Percentiles rank a stretch among this genome's conserved stretches.
phyloP scores from a whole-genome alignment of 2,329 filamentous ascomycete species.

The Blumeriella jaapii region DNA sequence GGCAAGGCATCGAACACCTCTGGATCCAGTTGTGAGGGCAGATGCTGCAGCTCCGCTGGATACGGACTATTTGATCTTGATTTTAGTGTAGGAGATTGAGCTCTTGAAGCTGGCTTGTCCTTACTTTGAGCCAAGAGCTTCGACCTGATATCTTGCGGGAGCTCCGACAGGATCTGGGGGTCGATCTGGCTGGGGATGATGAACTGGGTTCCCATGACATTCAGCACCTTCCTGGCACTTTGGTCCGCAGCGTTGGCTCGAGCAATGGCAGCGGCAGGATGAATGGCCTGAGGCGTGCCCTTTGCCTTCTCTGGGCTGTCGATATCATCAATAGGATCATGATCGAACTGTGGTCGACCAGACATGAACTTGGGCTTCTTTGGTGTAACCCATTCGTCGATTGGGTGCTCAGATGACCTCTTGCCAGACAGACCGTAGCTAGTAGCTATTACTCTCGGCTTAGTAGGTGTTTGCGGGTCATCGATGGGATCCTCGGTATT shows the following conservation, averaged over 20 bases:
- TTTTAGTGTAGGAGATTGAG: constrained; percentile 25
- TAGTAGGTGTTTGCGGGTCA: constrained; percentile 31
- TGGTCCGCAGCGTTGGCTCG: constrained; percentile 34
- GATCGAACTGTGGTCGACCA: constrained; percentile 5
- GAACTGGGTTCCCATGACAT: constrained; percentile 82
- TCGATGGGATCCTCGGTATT: constrained; percentile 37
- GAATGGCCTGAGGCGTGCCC: constrained; percentile 27
- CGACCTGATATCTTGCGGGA: constrained; percentile 72
- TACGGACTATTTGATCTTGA: constrained; percentile 22
- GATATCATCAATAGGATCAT: constrained; percentile 44
- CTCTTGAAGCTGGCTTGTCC: constrained; percentile 15
- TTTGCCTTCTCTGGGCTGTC: constrained; percentile 41
- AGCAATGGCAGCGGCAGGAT: constrained; percentile 42
- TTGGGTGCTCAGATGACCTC: constrained; percentile 15
- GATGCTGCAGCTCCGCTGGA: constrained; percentile 9
- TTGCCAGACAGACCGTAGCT: constrained; percentile 9
- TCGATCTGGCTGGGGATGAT: constrained; percentile 78
- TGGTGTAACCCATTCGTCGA: constrained; percentile 21
- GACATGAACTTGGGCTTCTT: constrained; percentile 15
- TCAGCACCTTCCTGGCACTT: constrained; percentile 56
- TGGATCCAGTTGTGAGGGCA: constrained; percentile 71
- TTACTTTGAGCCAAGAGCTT: constrained; percentile 53
- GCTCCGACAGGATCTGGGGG: constrained; percentile 65
- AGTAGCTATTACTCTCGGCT: constrained; percentile 23
- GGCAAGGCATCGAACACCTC: constrained; percentile 77